Evolutionary conservation across 441 rosid genomes (phyloP).

Genomic region (Erodium moschatum): DNA sequence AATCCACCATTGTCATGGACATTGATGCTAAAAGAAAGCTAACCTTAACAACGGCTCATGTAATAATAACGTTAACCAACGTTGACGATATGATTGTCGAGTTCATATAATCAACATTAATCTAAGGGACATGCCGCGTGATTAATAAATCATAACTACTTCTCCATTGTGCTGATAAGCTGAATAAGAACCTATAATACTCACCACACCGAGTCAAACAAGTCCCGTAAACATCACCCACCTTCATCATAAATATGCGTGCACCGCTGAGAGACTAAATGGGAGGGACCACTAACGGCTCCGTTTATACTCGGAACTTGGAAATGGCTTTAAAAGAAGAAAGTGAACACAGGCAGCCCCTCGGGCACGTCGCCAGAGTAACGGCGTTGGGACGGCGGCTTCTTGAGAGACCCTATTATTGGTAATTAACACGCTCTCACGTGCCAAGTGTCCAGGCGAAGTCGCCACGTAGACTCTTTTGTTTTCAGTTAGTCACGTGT

Average conservation of each 20-base stretch:
- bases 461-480: slow-evolving; percentile 19
- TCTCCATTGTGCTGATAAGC: no score
- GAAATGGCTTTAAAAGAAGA: background rate
- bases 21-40: no score
- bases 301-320: background rate
- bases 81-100: no score
- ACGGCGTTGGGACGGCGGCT: slow-evolving; percentile 22
- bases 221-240: background rate
- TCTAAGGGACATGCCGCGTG: no score
- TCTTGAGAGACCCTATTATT: background rate
- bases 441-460: slow-evolving; percentile 24
- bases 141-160: no score
- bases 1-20: no score
- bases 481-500: slow-evolving; percentile 29
- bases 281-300: slow-evolving; percentile 19
- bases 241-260: background rate
- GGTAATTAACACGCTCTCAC: slow-evolving; percentile 20
- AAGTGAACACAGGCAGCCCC: background rate
- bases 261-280: background rate
- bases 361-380: slow-evolving; percentile 17
- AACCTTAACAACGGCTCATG: no score
- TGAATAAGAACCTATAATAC: no score
- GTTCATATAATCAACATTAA: no score
- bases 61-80: no score
- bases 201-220: no score